These are phyloP conservation scores for Gamsiella multidivaricata DNA, from an alignment of 192 early-diverging fungal species.

Conservation along the genomic window DNA sequence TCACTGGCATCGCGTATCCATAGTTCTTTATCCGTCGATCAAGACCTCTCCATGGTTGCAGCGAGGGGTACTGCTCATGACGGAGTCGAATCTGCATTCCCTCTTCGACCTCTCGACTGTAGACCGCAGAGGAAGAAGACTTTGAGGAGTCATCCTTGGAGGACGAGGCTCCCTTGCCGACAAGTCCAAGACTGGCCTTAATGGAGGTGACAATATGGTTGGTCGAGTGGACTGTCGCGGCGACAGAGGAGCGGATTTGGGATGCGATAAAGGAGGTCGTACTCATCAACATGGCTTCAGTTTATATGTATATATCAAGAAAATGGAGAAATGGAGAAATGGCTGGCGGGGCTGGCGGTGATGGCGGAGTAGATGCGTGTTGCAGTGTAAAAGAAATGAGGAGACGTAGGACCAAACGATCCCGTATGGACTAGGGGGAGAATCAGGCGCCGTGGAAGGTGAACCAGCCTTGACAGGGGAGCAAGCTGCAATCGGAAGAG, in stretches of 20 bases:
- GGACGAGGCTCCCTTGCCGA: background rate
- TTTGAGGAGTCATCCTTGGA: background rate
- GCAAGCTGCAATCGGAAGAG: background rate
- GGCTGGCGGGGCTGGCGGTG: background rate
- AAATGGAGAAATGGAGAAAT: background rate
- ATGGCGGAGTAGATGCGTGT: too few relatives aligned
- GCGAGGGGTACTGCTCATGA: constrained; percentile 45
- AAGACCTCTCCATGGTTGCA: constrained; percentile 38
- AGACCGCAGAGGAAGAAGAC: background rate
- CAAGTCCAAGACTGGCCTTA: constrained; percentile 30
- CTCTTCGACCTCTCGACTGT: constrained; percentile 25
- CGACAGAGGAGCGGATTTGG: constrained; percentile 28
- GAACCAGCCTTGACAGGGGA: constrained; percentile 35
- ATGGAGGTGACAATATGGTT: constrained; percentile 19
- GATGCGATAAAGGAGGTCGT: constrained; percentile 40
- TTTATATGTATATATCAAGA: background rate
- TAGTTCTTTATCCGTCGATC: constrained; percentile 66
- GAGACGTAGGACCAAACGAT: constrained; percentile 21
- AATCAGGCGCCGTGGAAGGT: background rate
- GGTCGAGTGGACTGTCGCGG: constrained; percentile 39
- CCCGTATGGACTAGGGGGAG: background rate
- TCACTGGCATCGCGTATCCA: constrained; percentile 61
- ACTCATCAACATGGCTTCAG: constrained; percentile 28
- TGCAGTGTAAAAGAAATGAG: background rate
- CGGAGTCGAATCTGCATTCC: background rate